Evolutionary conservation across 1,284 basidiomycete species (phyloP).

Genomic region (Thecaphora frezii): DNA sequence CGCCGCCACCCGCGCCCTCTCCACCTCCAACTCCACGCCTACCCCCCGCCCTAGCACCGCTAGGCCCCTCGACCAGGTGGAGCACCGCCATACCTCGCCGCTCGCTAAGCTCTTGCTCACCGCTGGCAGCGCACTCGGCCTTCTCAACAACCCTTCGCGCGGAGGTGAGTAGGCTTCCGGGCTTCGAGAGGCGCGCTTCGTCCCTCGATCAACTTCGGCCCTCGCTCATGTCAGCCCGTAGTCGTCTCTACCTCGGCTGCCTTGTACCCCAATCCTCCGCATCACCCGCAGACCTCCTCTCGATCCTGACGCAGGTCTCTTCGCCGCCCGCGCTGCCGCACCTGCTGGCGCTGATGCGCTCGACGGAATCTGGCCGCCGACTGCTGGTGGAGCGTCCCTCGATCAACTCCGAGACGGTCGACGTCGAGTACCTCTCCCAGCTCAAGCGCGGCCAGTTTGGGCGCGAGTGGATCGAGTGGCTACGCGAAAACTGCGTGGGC

Average conservation of each 20-base stretch:
- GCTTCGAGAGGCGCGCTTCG: no score
- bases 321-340: slow-evolving; percentile 70
- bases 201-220: no score
- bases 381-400: slow-evolving; percentile 82
- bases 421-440: slow-evolving; percentile 69
- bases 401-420: slow-evolving; percentile 75
- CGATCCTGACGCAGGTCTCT: slow-evolving; percentile 44
- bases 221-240: no score
- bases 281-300: slow-evolving; percentile 31
- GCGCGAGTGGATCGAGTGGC: slow-evolving; percentile 84
- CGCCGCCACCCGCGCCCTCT: neutral
- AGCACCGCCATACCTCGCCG: slow-evolving; percentile 16
- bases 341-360: slow-evolving; percentile 77
- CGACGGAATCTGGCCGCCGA: slow-evolving; percentile 65
- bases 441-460: slow-evolving; percentile 83
- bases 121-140: slow-evolving; percentile 80
- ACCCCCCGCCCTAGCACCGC: no score
- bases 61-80: slow-evolving; percentile 20
- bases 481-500: slow-evolving; percentile 84
- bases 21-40: neutral
- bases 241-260: no score
- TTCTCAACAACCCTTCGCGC: slow-evolving; percentile 78
- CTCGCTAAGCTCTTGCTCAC: slow-evolving; percentile 68
- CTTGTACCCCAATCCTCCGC: no score
- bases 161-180: slow-evolving; percentile 77